Conservation (phyloP, 345 rosid genomes). For the Citrus maxima region DNA sequence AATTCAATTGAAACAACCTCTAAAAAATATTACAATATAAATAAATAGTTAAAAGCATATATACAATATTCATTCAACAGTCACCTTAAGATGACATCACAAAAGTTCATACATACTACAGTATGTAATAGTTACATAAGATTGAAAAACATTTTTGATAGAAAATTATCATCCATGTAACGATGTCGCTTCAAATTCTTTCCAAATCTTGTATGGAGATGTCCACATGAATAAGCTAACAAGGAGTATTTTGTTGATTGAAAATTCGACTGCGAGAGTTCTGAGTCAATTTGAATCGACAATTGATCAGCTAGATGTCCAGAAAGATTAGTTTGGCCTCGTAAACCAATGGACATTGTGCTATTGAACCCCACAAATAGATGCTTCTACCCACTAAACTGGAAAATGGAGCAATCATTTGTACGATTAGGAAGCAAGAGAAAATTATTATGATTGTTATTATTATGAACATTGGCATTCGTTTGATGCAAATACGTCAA, state of each 20-base stretch:
- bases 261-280: constrained; percentile 48
- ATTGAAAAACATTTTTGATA: constrained; percentile 37
- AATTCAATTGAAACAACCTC: too few species aligned
- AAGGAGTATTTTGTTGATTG: constrained; percentile 51
- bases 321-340: constrained; percentile 92
- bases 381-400: constrained; percentile 62
- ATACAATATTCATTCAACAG: too few species aligned
- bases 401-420: constrained; percentile 19
- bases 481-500: too few species aligned
- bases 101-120: too few species aligned
- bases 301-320: constrained; percentile 88
- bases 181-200: constrained; percentile 46
- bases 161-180: constrained; percentile 28
- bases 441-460: neutral
- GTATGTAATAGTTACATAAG: too few species aligned
- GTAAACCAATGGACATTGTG: constrained; percentile 65
- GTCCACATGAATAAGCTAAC: constrained; percentile 83
- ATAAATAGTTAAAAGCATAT: too few species aligned
- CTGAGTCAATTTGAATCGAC: constrained; percentile 49
- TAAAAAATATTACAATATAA: too few species aligned
- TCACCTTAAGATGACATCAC: too few species aligned
- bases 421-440: constrained; percentile 12
- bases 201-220: constrained; percentile 82
- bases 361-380: constrained; percentile 89
- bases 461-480: neutral